These are phyloP conservation scores for Trapa bicornis DNA, from an alignment of 345 rosid species.

Conservation along the genomic window DNA sequence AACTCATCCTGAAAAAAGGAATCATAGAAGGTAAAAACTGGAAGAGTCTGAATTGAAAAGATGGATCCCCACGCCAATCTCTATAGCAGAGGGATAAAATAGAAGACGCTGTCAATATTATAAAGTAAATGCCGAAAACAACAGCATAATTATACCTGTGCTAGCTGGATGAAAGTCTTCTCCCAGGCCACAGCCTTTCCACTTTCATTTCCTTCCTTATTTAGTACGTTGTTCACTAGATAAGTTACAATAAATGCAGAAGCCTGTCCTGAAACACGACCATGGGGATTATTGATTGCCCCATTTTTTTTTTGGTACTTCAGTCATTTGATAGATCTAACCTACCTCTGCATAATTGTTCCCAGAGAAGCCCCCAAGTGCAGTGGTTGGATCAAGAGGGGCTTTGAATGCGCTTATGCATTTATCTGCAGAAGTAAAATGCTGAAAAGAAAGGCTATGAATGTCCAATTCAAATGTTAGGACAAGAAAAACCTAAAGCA, in stretches of 20 bases:
- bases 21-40: neutral
- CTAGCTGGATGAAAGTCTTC: slow-evolving; percentile 81
- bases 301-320: neutral
- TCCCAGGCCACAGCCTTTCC: slow-evolving; percentile 85
- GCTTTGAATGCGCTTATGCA: slow-evolving; percentile 95
- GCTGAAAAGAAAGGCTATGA: slow-evolving; percentile 36
- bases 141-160: slow-evolving; percentile 43
- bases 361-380: slow-evolving; percentile 85
- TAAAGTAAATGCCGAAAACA: neutral
- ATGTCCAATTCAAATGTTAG: slow-evolving; percentile 6
- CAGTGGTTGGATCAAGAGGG: slow-evolving; percentile 91
- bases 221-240: slow-evolving; percentile 75
- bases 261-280: slow-evolving; percentile 50
- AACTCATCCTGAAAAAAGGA: slow-evolving; percentile 57
- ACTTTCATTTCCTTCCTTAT: slow-evolving; percentile 52
- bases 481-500: neutral
- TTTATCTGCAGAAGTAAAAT: slow-evolving; percentile 71
- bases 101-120: neutral
- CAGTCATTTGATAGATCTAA: slow-evolving; percentile 11
- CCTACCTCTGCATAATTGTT: slow-evolving; percentile 77
- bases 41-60: neutral
- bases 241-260: slow-evolving; percentile 85
- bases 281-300: slow-evolving; percentile 13
- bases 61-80: neutral
- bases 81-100: neutral